Evolutionary conservation across 2,329 filamentous ascomycete species (phyloP), one percentile per base, ranked within the genome.

Genomic region (Aspergillus sp.): DNA sequence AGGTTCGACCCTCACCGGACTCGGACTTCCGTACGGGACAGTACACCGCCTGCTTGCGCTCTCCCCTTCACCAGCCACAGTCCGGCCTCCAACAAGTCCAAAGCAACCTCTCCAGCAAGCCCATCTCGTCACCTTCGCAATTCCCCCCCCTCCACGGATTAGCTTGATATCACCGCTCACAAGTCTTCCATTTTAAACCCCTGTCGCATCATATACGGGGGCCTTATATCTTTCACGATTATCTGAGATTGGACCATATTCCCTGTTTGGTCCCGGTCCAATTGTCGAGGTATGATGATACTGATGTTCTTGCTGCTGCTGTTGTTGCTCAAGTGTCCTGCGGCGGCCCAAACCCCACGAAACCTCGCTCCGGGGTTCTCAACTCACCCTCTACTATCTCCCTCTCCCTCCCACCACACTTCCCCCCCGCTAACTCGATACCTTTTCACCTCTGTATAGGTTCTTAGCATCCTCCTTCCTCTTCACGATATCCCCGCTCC

Each of bases 271-370:
- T 54, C 52, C 57, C 52, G 55, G 55, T 62, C 60, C 65, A 68
- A 70, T 71, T 69, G 62, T 69, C 57, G 58, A 69, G 68, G 69
- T 73, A 70, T 67, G 67, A 62, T 36, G 12, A 36, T 30, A 30
- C 8, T 32, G 32, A 13, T 67, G 30, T 59, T 61, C 41, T 45
- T 41, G 48, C 54, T 66, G 48, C 54, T 66, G 41, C 57, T 65
- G 61, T 59, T 66, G 51, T 61, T 64, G 59, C 65, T 63, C 65
- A 62, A 64, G 64, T 70, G 67, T 66, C 62, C 70, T 70, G 72
- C 70, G 70, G 71, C 72, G 64, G 67, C 71, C 72, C 72, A 74
- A 71, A 71, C 73, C 74, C 73, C 72, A 74, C 73, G 72, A 74
- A 75, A 71, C 72, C 70, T 74, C 73, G 63, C 68, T 68, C 70